phyloP scores from a whole-genome alignment of 257 asterid genomes.

The Ophiorrhiza pumila region DNA sequence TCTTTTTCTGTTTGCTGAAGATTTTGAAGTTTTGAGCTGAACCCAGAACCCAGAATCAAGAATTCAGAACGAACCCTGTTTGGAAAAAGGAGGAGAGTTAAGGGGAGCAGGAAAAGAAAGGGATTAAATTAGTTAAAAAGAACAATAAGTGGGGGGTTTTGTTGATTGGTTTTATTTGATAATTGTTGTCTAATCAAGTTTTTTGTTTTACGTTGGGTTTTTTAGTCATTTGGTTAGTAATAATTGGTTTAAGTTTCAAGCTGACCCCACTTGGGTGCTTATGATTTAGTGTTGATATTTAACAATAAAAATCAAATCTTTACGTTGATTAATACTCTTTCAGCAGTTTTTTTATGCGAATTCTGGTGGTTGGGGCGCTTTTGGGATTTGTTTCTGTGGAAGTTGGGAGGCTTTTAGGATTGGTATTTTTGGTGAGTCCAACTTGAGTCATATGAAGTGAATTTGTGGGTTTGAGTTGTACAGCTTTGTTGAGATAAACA shows the following conservation, averaged over 20 bases:
- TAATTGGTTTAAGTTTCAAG: conserved; percentile 11
- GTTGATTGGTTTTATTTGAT: not conserved
- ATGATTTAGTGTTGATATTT: not conserved
- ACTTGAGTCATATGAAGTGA: not conserved
- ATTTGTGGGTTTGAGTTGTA: conserved; percentile 5
- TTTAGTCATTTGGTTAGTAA: conserved; percentile 24
- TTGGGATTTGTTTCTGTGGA: not conserved
- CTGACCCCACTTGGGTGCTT: conserved; percentile 30
- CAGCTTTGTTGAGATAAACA: conserved; percentile 13
- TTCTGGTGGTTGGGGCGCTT: conserved; percentile 1
- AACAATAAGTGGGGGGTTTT: not conserved
- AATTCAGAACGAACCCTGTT: conserved; percentile 15
- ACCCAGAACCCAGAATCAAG: conserved; percentile 23
- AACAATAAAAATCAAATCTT: conserved; percentile 12
- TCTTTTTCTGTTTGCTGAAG: conserved; percentile 5
- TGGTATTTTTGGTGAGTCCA: not conserved
- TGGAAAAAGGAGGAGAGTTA: not conserved
- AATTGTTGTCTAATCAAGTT: conserved; percentile 1
- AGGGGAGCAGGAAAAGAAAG: not conserved
- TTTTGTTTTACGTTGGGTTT: conserved; percentile 20
- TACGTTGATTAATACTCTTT: not conserved
- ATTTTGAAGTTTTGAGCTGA: conserved; percentile 9
- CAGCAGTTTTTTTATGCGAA: not conserved
- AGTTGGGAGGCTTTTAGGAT: not conserved
- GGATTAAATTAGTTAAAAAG: not conserved